Evolutionary conservation across 352 stramenopile species (phyloP), one percentile per base, ranked within the genome.

Genomic region (Hyaloperonospora brassicae): DNA sequence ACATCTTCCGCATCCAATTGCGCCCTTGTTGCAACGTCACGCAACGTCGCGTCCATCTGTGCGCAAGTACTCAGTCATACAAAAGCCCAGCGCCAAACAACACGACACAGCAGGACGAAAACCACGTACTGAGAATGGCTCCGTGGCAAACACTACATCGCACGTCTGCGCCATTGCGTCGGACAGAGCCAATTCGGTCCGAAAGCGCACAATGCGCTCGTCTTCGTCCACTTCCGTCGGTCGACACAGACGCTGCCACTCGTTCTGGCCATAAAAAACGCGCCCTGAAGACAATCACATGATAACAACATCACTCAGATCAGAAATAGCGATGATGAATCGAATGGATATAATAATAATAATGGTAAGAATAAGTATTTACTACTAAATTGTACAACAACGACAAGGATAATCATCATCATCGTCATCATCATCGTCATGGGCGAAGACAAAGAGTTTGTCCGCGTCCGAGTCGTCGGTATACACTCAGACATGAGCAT

Each of bases 111-210:
- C 5, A 42, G 2, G 36, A 14, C 9, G 14, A 14, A 11, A 42
- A 21, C 24, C 22, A 53, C 27, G 52, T 53, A 88, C 78, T 36
- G 74, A 62, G 36, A 93, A 91, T 13, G 66, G 57, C 52, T 90
- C 73, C 53, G 81, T 83, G 50, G 86, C 75, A 49, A 93, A 93
- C 30, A 93, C 76, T 2, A 79, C 74, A 36, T 90, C 85, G 61
- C 83, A 89, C n/a, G 70, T 76, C 25, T 69, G 68, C 31, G 84
- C 74, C 25, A 92, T 79, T 36, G 64, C 31, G 6, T 31, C 55
- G 1, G 79, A 87, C 12, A 93, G 73, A 34, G 79, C 79, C 39
- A 89, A 30, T 43, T 70, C 74, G 40, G 84, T 92, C 21, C 81
- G 80, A 34, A 93, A 87, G 50, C 80, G 81, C 52, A 83, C 70